Conservation (phyloP, 345 rosid species). For the Citrus australasica region DNA sequence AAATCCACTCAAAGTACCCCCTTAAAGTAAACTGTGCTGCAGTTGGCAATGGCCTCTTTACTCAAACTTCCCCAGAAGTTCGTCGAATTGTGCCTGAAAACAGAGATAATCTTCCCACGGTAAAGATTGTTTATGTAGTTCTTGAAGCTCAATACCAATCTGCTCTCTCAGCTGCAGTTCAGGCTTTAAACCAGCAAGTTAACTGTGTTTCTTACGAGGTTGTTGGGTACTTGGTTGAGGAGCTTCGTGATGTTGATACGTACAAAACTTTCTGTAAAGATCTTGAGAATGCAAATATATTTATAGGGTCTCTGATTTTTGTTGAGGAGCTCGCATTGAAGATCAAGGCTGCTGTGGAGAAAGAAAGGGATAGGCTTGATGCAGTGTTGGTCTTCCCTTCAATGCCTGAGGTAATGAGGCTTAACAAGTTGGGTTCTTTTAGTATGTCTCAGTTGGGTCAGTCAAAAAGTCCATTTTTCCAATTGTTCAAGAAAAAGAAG, state of each 20-base stretch:
- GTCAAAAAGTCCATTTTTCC: constrained; percentile 88
- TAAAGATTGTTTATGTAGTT: constrained; percentile 86
- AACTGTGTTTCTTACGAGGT: constrained; percentile 67
- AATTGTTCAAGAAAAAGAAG: constrained; percentile 91
- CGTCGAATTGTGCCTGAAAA: constrained; percentile 82
- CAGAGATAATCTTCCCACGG: constrained; percentile 63
- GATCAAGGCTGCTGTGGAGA: constrained; percentile 90
- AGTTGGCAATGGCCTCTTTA: constrained; percentile 90
- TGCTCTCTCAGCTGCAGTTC: constrained; percentile 80
- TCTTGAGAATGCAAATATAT: constrained; percentile 85
- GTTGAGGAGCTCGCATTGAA: constrained; percentile 93
- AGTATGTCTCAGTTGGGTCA: constrained; percentile 98
- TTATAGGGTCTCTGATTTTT: constrained; percentile 91
- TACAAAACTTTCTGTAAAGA: constrained; percentile 81
- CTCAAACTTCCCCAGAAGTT: constrained; percentile 88
- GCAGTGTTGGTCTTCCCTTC: constrained; percentile 98
- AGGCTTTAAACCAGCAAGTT: constrained; percentile 56
- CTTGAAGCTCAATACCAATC: constrained; percentile 99
- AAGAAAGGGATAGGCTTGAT: constrained; percentile 87
- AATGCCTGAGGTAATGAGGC: constrained; percentile 99
- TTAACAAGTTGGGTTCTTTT: constrained; percentile 92
- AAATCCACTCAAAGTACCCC: constrained; percentile 35
- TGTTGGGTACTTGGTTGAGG: constrained; percentile 97
- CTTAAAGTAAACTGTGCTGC: constrained; percentile 57
- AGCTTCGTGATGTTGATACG: constrained; percentile 70